A percentile compares a stretch with the other conserved stretches of the same genome.
These are phyloP conservation scores for Aspergillus sp. DNA, from an alignment of 2,329 filamentous ascomycete genomes.

Conservation along the genomic window DNA sequence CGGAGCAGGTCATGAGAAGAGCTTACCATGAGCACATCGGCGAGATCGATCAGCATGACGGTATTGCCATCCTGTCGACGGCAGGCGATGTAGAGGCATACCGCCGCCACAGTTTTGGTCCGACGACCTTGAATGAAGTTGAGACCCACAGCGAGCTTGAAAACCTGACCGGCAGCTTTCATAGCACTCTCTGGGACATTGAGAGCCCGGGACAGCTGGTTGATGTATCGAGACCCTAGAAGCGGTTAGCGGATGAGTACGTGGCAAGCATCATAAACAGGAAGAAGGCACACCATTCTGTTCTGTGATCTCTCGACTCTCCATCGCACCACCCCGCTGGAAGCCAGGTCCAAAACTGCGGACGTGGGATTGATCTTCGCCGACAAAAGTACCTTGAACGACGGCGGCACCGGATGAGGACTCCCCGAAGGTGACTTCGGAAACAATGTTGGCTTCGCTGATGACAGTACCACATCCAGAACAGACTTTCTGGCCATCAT, in stretches of 20 bases:
- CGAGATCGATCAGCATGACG: slow-evolving; percentile 92
- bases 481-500: slow-evolving; percentile 61
- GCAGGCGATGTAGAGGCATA: slow-evolving; percentile 86
- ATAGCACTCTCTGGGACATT: slow-evolving; percentile 59
- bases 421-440: slow-evolving; percentile 90
- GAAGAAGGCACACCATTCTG: slow-evolving; percentile 32
- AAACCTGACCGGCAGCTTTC: slow-evolving; percentile 68
- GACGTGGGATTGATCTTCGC: slow-evolving; percentile 78
- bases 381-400: slow-evolving; percentile 86
- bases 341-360: slow-evolving; percentile 55
- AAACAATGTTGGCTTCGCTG: slow-evolving; percentile 83
- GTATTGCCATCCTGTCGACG: slow-evolving; percentile 75
- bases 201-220: slow-evolving; percentile 40
- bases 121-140: slow-evolving; percentile 86
- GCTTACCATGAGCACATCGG: slow-evolving; percentile 67
- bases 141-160: slow-evolving; percentile 70
- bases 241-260: slow-evolving; percentile 2
- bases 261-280: neutral
- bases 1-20: neutral
- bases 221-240: slow-evolving; percentile 42
- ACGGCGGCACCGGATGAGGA: slow-evolving; percentile 79
- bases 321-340: slow-evolving; percentile 48
- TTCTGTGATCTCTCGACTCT: slow-evolving; percentile 50
- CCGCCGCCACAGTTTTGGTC: slow-evolving; percentile 81
- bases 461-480: slow-evolving; percentile 81